phyloP scores from a whole-genome alignment of 257 asterid species.

The Fraxinus pennsylvanica region DNA sequence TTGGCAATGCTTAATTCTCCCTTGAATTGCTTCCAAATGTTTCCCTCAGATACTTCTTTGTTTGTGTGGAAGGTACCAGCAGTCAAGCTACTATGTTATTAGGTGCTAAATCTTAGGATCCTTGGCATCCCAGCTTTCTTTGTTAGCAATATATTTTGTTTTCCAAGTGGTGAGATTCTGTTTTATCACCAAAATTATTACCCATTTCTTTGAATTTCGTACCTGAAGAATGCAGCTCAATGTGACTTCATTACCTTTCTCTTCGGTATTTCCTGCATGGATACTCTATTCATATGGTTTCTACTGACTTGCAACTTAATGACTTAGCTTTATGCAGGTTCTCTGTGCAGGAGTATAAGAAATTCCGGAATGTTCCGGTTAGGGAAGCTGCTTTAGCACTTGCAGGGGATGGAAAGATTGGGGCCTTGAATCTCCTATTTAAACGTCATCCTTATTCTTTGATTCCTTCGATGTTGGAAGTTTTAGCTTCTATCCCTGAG shows the following conservation, averaged over 20 bases:
- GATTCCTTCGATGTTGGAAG: constrained; percentile 72
- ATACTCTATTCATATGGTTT: constrained; percentile 31
- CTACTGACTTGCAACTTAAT: constrained; percentile 63
- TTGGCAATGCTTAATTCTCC: constrained; percentile 15
- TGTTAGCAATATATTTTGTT: constrained; percentile 8
- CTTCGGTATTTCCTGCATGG: constrained; percentile 26
- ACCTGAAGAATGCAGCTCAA: constrained; percentile 19
- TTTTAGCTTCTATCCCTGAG: constrained; percentile 95
- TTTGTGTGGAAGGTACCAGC: constrained; percentile 13
- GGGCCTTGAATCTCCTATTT: constrained; percentile 88
- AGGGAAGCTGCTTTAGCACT: constrained; percentile 69
- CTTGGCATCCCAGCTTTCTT: constrained; percentile 13
- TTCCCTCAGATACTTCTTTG: constrained; percentile 17
- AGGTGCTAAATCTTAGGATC: background rate
- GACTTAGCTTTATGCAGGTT: constrained; percentile 80
- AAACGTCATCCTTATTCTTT: constrained; percentile 91
- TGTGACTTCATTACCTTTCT: background rate
- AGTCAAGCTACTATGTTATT: constrained; percentile 10
- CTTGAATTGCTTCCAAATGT: background rate
- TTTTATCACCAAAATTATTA: background rate
- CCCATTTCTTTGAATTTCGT: constrained; percentile 3
- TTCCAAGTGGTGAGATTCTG: constrained; percentile 6
- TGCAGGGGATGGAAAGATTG: constrained; percentile 94
- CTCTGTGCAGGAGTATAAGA: constrained; percentile 80
- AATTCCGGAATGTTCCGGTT: constrained; percentile 69